Evolutionary conservation across 1,284 basidiomycete species (phyloP).

Genomic region (Rhodotorula sp.): DNA sequence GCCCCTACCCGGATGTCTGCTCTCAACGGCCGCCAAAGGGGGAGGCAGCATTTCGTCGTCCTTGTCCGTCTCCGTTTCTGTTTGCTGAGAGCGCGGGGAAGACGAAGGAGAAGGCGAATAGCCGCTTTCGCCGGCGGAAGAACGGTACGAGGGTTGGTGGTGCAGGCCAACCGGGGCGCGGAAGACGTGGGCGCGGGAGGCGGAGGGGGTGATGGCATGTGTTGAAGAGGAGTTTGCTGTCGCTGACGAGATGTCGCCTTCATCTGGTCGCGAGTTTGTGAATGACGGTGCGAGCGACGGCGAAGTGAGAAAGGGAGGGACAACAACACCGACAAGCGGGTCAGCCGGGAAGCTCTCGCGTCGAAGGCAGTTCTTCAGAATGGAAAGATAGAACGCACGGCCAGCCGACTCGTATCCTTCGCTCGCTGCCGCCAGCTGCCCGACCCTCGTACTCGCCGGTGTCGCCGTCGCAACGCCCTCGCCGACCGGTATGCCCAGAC

Average conservation of each 20-base stretch:
- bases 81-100: neutral
- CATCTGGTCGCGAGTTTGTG: slow-evolving; percentile 32
- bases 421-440: neutral
- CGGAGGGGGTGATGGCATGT: slow-evolving; percentile 5
- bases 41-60: neutral
- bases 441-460: too few relatives aligned
- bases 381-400: slow-evolving; percentile 18
- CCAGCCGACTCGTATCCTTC: slow-evolving; percentile 21
- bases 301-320: neutral
- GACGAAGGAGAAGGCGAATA: neutral
- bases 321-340: neutral
- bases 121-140: slow-evolving; percentile 1
- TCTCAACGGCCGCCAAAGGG: neutral
- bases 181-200: slow-evolving; percentile 10
- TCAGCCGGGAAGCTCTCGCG: neutral
- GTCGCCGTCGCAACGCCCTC: too few relatives aligned
- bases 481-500: neutral
- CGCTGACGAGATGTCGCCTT: slow-evolving; percentile 42
- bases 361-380: neutral
- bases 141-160: slow-evolving; percentile 14
- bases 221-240: slow-evolving; percentile 13
- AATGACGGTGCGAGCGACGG: neutral
- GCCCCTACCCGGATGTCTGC: slow-evolving; percentile 4
- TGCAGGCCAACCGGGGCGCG: slow-evolving; percentile 21
- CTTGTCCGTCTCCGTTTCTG: slow-evolving; percentile 11